phyloP scores from a whole-genome alignment of 1,284 basidiomycete genomes.

The Ceratobasidium papillatum region DNA sequence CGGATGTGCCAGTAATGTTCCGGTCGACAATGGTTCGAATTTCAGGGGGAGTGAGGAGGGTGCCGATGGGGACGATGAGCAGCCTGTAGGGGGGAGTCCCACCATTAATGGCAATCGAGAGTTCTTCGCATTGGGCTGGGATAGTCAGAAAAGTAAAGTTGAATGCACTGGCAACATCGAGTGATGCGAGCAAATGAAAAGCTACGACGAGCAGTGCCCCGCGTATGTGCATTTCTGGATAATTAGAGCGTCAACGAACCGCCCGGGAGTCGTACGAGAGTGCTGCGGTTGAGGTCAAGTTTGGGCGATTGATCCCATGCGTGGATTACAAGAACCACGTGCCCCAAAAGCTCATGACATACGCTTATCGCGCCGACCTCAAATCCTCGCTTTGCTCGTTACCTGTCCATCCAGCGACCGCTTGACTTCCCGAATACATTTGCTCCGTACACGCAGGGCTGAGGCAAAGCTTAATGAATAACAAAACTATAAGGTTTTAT shows the following conservation, averaged over 20 bases:
- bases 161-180: conserved; percentile 20
- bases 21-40: conserved; percentile 68
- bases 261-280: neutral
- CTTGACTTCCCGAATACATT: neutral
- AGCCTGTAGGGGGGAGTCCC: conserved; percentile 24
- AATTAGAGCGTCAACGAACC: neutral
- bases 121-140: conserved; percentile 35
- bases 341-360: conserved; percentile 1
- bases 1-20: conserved; percentile 58
- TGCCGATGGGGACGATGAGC: conserved; percentile 32
- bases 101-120: conserved; percentile 24
- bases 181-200: conserved; percentile 1
- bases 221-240: conserved; percentile 13
- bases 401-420: neutral
- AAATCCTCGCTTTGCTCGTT: conserved; percentile 18
- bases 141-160: conserved; percentile 35
- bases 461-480: neutral
- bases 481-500: neutral
- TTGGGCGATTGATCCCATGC: neutral
- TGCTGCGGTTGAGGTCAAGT: conserved; percentile 28
- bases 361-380: conserved; percentile 26
- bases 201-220: neutral
- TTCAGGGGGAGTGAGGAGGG: conserved; percentile 58
- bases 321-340: conserved; percentile 31
- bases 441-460: neutral